Base-by-base conservation (phyloP, 2,329 filamentous ascomycete genomes). In the Aspergillus novofumigatus region DNA sequence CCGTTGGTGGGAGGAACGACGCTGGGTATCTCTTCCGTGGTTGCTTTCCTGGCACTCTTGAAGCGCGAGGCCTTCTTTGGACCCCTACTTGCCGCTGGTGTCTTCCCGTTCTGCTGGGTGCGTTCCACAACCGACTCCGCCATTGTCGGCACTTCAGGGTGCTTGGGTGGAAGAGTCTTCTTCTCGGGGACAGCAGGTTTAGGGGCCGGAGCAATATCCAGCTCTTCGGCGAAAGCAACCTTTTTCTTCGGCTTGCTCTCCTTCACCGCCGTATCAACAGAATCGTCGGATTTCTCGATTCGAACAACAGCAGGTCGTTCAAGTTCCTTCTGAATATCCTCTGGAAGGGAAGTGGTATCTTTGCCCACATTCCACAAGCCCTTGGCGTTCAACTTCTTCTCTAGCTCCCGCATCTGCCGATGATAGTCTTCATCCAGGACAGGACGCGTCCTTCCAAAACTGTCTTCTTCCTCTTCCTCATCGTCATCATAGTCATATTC, bases 391-490 rank as follows among this genome's bases (percentile, higher is more conserved):
- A 97, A 81, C 61, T 86, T 88, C 69, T 87, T 81, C 73, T 97
- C 90, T 4, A 99, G 79, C 63, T 92, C 90, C 48, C 89, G 82
- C 94, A 99, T 97, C 64, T 90, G 83, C 64, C 84, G 81, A 32
- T 86, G 85, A 67, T 96, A 95, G 14, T 90, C 87, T 47, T 91
- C 86, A 17, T 84, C 85, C 52, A 97, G 76, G 11, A 87, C 80
- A 21, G 81, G 81, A 20, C 82, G 80, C 8, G 83, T 93, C 20
- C 84, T 89, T 4, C 93, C 93, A 68, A 85, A 87, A 59, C 89
- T 82, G 67, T 94, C 90, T 68, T 94, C 88, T 10, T 87, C 85
- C 53, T 90, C 78, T 1, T 82, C 81, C 1, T 66, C 62, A 8
- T 67, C 68, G 28, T 83, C 80, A 52, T 81, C 82, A 42, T 82